Evolutionary conservation across 345 rosid genomes (phyloP).

Genomic region (Eutrema heterophyllum): DNA sequence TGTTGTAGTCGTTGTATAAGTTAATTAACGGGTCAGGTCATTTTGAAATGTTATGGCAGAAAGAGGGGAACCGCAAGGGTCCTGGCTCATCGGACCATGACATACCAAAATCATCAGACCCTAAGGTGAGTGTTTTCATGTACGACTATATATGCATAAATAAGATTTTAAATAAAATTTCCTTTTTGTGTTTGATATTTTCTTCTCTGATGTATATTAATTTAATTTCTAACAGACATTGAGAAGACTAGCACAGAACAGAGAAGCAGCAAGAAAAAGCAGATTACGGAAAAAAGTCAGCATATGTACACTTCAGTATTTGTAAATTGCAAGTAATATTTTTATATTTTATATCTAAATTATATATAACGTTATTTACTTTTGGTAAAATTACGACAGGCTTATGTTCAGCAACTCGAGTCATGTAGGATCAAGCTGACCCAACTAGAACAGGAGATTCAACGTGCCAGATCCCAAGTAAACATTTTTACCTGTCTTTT

Average conservation of each 20-base stretch:
- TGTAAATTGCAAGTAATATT: neutral
- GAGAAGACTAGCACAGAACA: constrained; percentile 98
- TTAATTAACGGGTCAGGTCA: neutral
- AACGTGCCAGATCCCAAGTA: constrained; percentile 85
- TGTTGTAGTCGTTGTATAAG: neutral
- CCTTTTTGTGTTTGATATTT: neutral
- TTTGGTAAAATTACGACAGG: constrained; percentile 41
- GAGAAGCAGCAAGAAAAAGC: constrained; percentile 99
- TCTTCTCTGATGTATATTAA: neutral
- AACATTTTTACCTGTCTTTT: neutral
- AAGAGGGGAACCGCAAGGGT: constrained; percentile 50
- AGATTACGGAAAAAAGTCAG: constrained; percentile 84
- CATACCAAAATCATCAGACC: constrained; percentile 56
- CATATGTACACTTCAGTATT: neutral
- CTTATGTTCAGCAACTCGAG: constrained; percentile 95
- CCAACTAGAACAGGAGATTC: constrained; percentile 92
- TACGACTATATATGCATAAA: neutral
- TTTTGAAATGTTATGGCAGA: constrained; percentile 35
- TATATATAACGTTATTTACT: neutral
- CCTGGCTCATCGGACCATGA: constrained; percentile 53
- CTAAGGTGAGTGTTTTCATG: constrained; percentile 41
- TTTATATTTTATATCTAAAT: no score
- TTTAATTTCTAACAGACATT: constrained; percentile 43
- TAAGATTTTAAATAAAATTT: neutral
- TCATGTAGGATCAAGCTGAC: constrained; percentile 88